phyloP scores from a whole-genome alignment of 1,284 basidiomycete genomes.

The Sanghuangporus sanghuang region DNA sequence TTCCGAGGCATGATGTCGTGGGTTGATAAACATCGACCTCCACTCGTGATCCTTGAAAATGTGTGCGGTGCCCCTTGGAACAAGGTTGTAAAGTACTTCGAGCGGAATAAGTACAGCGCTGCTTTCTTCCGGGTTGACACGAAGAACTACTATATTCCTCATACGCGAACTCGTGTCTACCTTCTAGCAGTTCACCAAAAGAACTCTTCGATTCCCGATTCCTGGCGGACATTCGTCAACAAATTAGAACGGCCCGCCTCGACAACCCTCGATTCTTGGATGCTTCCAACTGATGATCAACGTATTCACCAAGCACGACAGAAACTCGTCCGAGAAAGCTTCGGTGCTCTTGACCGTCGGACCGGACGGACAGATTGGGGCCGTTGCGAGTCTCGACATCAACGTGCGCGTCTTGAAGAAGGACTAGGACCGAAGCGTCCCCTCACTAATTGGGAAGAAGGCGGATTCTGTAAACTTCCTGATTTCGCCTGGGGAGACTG shows the following conservation, averaged over 20 bases:
- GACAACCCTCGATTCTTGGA: constrained; percentile 84
- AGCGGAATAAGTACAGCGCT: constrained; percentile 74
- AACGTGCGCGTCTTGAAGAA: constrained; percentile 83
- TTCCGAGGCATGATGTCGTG: constrained; percentile 92
- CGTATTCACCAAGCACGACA: constrained; percentile 86
- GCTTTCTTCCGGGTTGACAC: constrained; percentile 77
- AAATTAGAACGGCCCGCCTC: constrained; percentile 81
- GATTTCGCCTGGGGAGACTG: constrained; percentile 96
- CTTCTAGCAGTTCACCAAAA: constrained; percentile 72
- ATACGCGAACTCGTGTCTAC: constrained; percentile 88
- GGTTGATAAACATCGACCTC: constrained; percentile 84
- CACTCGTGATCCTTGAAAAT: constrained; percentile 91
- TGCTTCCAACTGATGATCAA: constrained; percentile 87
- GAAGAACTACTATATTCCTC: constrained; percentile 91
- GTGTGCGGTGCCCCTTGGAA: constrained; percentile 91
- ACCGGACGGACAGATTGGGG: constrained; percentile 85
- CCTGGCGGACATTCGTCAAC: constrained; percentile 69
- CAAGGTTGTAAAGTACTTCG: constrained; percentile 73
- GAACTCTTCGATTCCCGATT: constrained; percentile 52
- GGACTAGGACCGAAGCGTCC: constrained; percentile 79
- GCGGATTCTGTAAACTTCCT: constrained; percentile 80
- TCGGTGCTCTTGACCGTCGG: constrained; percentile 52
- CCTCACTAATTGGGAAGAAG: constrained; percentile 91
- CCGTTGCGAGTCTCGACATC: constrained; percentile 89
- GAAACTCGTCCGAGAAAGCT: constrained; percentile 70